Percentiles rank a stretch among this genome's conserved stretches.
These are phyloP conservation scores for Sarocladium brachiariae DNA, from an alignment of 2,329 filamentous ascomycete species.

Conservation along the genomic window DNA sequence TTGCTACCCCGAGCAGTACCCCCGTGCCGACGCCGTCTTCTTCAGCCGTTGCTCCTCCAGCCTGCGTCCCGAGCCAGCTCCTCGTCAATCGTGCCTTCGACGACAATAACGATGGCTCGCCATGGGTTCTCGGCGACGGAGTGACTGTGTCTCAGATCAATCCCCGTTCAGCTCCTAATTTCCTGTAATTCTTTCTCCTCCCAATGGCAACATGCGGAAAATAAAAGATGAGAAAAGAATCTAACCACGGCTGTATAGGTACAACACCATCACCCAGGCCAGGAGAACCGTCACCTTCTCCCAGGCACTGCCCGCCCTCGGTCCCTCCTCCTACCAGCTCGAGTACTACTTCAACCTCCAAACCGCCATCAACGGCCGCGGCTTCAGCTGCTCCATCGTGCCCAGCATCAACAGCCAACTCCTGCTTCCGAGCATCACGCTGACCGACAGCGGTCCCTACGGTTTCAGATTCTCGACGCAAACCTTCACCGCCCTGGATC, in stretches of 20 bases:
- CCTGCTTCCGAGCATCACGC: background rate
- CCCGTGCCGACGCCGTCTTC: background rate
- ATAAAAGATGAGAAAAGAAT: no score
- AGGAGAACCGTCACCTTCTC: background rate
- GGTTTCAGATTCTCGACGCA: background rate
- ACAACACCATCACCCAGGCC: background rate
- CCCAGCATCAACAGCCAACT: background rate
- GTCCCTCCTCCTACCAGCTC: background rate
- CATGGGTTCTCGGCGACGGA: background rate
- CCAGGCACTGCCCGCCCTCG: background rate
- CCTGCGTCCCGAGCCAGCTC: background rate
- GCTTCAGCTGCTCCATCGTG: background rate
- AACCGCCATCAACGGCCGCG: background rate
- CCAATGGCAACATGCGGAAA: background rate
- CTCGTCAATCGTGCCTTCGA: background rate
- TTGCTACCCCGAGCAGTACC: background rate
- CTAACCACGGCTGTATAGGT: no score
- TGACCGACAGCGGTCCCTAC: background rate
- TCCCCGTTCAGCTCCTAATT: background rate
- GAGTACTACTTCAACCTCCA: background rate
- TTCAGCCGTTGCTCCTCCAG: background rate
- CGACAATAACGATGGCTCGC: background rate
- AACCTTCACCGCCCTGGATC: background rate
- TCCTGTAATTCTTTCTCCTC: background rate
- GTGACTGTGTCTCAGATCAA: background rate